A percentile compares a stretch with the other conserved stretches of the same genome.
Evolutionary conservation across 148 eudicot species (phyloP).

Genomic region (Drosera capensis): DNA sequence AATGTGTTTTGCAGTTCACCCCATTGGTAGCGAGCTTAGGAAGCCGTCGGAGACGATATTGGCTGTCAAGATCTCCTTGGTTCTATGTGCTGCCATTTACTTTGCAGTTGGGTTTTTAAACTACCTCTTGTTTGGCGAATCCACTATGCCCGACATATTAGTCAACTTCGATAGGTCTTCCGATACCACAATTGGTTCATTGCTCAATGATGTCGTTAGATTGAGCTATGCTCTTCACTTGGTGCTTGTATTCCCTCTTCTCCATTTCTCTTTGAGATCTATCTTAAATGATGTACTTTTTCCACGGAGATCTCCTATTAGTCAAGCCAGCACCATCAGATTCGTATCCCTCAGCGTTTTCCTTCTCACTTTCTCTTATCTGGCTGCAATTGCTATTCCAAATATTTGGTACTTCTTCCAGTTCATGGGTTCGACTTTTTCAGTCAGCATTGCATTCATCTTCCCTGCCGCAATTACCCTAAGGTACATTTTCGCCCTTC

Average conservation of each 20-base stretch:
- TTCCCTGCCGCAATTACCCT: slow-evolving; percentile 73
- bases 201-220: slow-evolving; percentile 53
- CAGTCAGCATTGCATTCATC: slow-evolving; percentile 66
- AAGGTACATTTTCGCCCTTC: slow-evolving; percentile 29
- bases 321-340: slow-evolving; percentile 35
- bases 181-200: slow-evolving; percentile 23
- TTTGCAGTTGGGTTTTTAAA: slow-evolving; percentile 68
- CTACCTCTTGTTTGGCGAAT: slow-evolving; percentile 83
- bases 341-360: slow-evolving; percentile 37
- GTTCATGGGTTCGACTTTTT: slow-evolving; percentile 78
- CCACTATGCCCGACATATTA: slow-evolving; percentile 70
- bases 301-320: slow-evolving; percentile 29
- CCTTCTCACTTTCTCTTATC: slow-evolving; percentile 27
- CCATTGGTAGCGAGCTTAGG: slow-evolving; percentile 68
- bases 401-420: slow-evolving; percentile 85
- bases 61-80: slow-evolving; percentile 62
- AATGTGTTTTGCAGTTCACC: slow-evolving; percentile 50
- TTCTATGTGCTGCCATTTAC: slow-evolving; percentile 62
- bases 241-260: slow-evolving; percentile 65
- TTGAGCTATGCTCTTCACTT: slow-evolving; percentile 86
- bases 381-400: slow-evolving; percentile 65
- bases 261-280: slow-evolving; percentile 63
- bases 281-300: slow-evolving; percentile 69
- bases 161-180: slow-evolving; percentile 59
- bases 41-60: slow-evolving; percentile 46